Evolutionary conservation across 2,329 filamentous ascomycete species (phyloP), one percentile per base, ranked within the genome.

Genomic region (Xylariaceae sp.): DNA sequence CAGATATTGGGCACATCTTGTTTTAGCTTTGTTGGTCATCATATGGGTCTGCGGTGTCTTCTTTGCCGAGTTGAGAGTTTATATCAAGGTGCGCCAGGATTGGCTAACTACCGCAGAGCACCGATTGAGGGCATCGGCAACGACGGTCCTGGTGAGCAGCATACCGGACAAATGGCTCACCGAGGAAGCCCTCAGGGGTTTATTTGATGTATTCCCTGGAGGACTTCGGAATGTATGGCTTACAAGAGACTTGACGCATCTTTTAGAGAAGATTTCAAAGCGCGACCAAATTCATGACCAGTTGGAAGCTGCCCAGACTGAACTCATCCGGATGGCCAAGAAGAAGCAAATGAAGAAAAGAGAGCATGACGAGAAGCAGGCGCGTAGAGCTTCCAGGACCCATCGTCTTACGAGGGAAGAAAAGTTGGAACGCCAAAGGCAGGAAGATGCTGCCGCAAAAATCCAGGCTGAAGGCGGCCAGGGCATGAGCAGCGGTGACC

Each of bases 171-270:
- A 96, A 69, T 99, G 95, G 95, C 84, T 96, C 7, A 91, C 84
- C 2, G 84, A 91, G 47, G 87, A 96, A 44, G 90, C 91, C 0
- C 81, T 99, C 3, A 83, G 86, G 55, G 89, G 89, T 0, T 79
- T 99, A 0, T 99, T 96, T 67, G 95, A 99, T 71, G 93, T 98
- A 1, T 98, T 97, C 65, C 95, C 95, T 0, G 95, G 95, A 19
- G 95, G 95, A 26, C 89, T 99, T 68, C 86, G 91, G 57, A 98
- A 98, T 65, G 90, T 99, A 45, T 99, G 93, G 93, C 87, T 99
- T 66, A 99, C 97, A 57, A 85, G 93, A 59, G 90, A 99, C 69
- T 88, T 91, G 63, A 90, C 93, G 43, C 82, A 88, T 7, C 81
- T 99, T 10, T 82, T 90, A 45, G 89, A 93, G 59, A 98, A 98